Conservation (phyloP, 306 rosid genomes). For the Quillaja saponaria region DNA sequence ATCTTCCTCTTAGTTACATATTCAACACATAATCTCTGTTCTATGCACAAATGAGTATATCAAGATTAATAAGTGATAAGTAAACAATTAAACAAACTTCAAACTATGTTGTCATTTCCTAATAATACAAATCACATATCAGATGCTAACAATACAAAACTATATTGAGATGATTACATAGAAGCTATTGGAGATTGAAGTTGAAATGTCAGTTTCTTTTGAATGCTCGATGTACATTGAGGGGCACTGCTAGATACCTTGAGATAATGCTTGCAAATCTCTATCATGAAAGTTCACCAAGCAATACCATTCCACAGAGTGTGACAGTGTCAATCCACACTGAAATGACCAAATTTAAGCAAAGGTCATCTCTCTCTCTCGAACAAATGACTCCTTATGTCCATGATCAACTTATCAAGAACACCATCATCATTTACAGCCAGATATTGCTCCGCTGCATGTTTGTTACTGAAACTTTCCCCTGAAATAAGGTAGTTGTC, state of each 20-base stretch:
- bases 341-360: background rate
- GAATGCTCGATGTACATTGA: slow-evolving; percentile 15
- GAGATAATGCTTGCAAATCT: slow-evolving; percentile 11
- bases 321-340: slow-evolving; percentile 19
- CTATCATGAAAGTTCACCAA: slow-evolving; percentile 8
- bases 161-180: too few species aligned
- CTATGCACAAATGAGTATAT: slow-evolving; percentile 22
- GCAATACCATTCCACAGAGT: background rate
- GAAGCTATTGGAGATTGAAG: too few species aligned
- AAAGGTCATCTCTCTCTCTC: slow-evolving; percentile 27
- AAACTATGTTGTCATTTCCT: background rate
- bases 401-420: slow-evolving; percentile 47
- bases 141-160: too few species aligned
- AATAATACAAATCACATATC: background rate
- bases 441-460: slow-evolving; percentile 52
- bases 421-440: slow-evolving; percentile 42
- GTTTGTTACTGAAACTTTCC: slow-evolving; percentile 39
- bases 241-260: slow-evolving; percentile 19
- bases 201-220: too few species aligned
- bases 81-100: background rate
- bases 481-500: slow-evolving; percentile 57
- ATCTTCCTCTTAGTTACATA: too few species aligned
- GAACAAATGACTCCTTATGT: slow-evolving; percentile 52
- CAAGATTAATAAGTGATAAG: background rate
- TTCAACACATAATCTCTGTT: slow-evolving; percentile 9